Conservation (phyloP, 495 filamentous ascomycete species). For the Trichoderma asperelloides region DNA sequence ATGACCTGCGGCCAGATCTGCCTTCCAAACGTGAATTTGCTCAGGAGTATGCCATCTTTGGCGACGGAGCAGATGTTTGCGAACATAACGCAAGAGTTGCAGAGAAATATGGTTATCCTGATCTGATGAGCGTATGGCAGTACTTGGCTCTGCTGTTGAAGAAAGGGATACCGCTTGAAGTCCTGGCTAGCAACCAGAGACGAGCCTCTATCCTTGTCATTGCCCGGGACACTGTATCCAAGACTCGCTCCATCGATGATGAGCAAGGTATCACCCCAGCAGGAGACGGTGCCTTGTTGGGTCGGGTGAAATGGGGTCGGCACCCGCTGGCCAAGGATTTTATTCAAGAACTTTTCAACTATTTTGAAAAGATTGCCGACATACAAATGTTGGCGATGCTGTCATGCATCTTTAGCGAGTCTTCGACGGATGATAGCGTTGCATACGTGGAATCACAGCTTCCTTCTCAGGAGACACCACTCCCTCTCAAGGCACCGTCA, state of each 20-base stretch:
- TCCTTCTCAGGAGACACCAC: constrained; percentile 44
- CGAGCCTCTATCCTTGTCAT: constrained; percentile 53
- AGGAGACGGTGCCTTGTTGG: constrained; percentile 30
- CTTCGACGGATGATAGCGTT: constrained; percentile 39
- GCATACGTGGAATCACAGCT: constrained; percentile 37
- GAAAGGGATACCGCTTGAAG: constrained; percentile 61
- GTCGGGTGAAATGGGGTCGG: constrained; percentile 73
- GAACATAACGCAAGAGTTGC: constrained; percentile 74
- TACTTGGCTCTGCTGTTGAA: constrained; percentile 69
- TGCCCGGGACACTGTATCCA: constrained; percentile 45
- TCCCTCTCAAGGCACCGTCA: constrained; percentile 56
- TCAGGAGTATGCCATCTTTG: constrained; percentile 72
- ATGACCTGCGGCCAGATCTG: constrained; percentile 56
- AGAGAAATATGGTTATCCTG: constrained; percentile 58
- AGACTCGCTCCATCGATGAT: constrained; percentile 33
- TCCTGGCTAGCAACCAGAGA: constrained; percentile 38
- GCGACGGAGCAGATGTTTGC: constrained; percentile 69
- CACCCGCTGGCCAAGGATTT: constrained; percentile 75
- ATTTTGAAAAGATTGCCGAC: constrained; percentile 73
- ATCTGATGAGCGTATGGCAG: constrained; percentile 77
- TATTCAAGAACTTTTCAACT: constrained; percentile 57
- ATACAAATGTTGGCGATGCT: constrained; percentile 95
- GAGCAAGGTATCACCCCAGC: constrained; percentile 15
- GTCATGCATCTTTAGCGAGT: constrained; percentile 75
- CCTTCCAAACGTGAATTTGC: constrained; percentile 73